Base-by-base conservation (phyloP, 768 basidiomycete genomes). In the Leccinum imitatum region DNA sequence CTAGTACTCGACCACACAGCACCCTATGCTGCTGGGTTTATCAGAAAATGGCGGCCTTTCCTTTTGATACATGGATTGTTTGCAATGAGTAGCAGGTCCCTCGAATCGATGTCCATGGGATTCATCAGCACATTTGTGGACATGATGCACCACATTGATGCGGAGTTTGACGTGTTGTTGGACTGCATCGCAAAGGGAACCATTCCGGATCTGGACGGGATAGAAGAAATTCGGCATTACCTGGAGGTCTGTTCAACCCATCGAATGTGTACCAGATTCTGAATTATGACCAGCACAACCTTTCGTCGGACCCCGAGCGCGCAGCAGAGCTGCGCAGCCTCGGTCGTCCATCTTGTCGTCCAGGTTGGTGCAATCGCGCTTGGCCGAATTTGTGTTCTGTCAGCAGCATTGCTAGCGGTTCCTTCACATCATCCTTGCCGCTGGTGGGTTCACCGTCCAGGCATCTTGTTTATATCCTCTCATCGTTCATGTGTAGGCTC, bases 281-380 rank as follows among this genome's bases (percentile, higher is more conserved):
- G 44, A 48, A 46, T 14, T 2, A 3, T 17, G 1, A 9, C 27
- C 21, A 62, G 61, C 14, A n/a, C 35, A 63, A 62, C 3, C 52
- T 58, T 4, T 41, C 6, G 4, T 27, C 61, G 4, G 61, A 62
- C 8, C 61, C 8, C 46, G n/a, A 53, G 58, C 51, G 62, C 21
- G 62, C 62, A 4, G 46, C 39, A 5, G 62, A 66, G 39, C 11
- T 66, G 14, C 58, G 65, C 19, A 14, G 4, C 44, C 50, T 65
- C 13, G 65, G 65, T 27, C 64, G 56, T 8, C 60, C 61, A 10
- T 59, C 56, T 39, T 8, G 37, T 39, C 15, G 37, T 39, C 37
- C 37, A 17, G 37, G 37, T 17, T 39, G 37, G 37, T 39, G 37
- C 15, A 1, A 3, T 15, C 15, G 15, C 7, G 37, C 15, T 39